Conservation (phyloP, 768 basidiomycete genomes). For the Lenzites betulinus region DNA sequence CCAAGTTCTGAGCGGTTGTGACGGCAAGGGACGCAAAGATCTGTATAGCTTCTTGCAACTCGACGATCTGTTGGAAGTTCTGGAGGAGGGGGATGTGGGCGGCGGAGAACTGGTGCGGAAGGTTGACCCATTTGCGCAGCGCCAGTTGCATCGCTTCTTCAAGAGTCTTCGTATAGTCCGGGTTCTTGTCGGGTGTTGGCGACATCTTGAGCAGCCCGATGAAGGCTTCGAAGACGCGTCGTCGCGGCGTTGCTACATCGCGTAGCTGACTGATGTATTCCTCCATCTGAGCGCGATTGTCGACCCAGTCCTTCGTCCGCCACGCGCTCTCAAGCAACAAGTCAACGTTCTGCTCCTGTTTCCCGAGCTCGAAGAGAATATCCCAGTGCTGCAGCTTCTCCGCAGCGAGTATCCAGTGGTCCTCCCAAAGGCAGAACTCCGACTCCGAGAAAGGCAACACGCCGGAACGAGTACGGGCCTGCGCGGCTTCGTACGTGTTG, state of each 20-base stretch:
- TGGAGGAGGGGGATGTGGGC: slow-evolving; percentile 94
- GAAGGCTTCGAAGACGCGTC: slow-evolving; percentile 96
- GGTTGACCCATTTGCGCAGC: slow-evolving; percentile 91
- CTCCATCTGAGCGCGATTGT: slow-evolving; percentile 36
- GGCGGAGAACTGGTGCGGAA: slow-evolving; percentile 84
- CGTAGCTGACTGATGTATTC: slow-evolving; percentile 77
- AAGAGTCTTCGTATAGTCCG: slow-evolving; percentile 83
- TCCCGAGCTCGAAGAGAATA: slow-evolving; percentile 86
- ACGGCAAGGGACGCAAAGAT: slow-evolving; percentile 89
- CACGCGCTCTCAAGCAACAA: slow-evolving; percentile 94
- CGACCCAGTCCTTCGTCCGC: slow-evolving; percentile 89
- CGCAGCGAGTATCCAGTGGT: slow-evolving; percentile 95
- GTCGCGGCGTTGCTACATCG: slow-evolving; percentile 91
- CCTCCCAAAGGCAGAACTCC: slow-evolving; percentile 98
- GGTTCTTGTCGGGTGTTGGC: slow-evolving; percentile 76
- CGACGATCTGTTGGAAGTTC: slow-evolving; percentile 98
- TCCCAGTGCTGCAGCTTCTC: slow-evolving; percentile 99
- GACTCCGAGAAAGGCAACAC: slow-evolving; percentile 88
- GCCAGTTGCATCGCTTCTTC: slow-evolving; percentile 98
- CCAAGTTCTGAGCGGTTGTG: slow-evolving; percentile 86
- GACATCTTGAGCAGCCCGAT: slow-evolving; percentile 86
- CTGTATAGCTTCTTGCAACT: slow-evolving; percentile 92
- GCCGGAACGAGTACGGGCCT: slow-evolving; percentile 79
- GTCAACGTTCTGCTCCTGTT: slow-evolving; percentile 87
- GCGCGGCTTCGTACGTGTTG: slow-evolving; percentile 85